These are phyloP conservation scores for Exophiala spinifera DNA, from an alignment of 2,329 filamentous ascomycete genomes.

Conservation along the genomic window DNA sequence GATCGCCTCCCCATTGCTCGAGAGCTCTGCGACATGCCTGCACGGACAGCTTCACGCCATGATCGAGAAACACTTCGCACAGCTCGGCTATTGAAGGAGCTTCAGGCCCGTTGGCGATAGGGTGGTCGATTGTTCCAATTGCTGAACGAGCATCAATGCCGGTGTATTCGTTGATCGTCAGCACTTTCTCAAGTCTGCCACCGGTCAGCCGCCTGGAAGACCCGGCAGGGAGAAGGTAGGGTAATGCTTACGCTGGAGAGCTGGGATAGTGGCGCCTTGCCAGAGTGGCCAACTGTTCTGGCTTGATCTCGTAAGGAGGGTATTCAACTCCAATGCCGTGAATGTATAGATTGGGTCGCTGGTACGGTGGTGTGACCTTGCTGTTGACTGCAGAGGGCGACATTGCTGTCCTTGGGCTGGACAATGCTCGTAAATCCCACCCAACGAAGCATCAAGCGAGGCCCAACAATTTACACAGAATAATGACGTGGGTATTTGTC, in stretches of 20 bases:
- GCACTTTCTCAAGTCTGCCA: slow-evolving; percentile 59
- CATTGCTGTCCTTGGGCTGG: slow-evolving; percentile 21
- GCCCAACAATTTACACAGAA: slow-evolving; percentile 13
- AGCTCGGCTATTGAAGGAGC: slow-evolving; percentile 31
- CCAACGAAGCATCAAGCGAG: slow-evolving; percentile 1
- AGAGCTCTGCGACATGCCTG: slow-evolving; percentile 33
- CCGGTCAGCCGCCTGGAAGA: not conserved
- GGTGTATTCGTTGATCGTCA: slow-evolving; percentile 62
- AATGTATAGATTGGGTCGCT: slow-evolving; percentile 49
- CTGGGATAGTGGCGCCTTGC: slow-evolving; percentile 58
- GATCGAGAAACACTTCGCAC: slow-evolving; percentile 30
- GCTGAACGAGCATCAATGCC: slow-evolving; percentile 63
- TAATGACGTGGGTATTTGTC: not conserved
- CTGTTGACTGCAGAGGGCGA: slow-evolving; percentile 28
- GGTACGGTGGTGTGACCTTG: slow-evolving; percentile 37
- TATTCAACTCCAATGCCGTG: slow-evolving; percentile 60
- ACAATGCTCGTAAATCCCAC: slow-evolving; percentile 1
- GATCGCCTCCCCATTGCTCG: slow-evolving; percentile 32
- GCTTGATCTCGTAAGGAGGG: slow-evolving; percentile 54
- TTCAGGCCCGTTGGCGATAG: slow-evolving; percentile 54
- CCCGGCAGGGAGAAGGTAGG: not conserved
- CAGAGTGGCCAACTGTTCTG: slow-evolving; percentile 52
- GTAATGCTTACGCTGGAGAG: slow-evolving; percentile 54
- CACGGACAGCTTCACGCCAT: slow-evolving; percentile 34
- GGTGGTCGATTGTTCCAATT: slow-evolving; percentile 60